Conservation (phyloP, 257 asterid genomes). For the Knoxia roxburghii region DNA sequence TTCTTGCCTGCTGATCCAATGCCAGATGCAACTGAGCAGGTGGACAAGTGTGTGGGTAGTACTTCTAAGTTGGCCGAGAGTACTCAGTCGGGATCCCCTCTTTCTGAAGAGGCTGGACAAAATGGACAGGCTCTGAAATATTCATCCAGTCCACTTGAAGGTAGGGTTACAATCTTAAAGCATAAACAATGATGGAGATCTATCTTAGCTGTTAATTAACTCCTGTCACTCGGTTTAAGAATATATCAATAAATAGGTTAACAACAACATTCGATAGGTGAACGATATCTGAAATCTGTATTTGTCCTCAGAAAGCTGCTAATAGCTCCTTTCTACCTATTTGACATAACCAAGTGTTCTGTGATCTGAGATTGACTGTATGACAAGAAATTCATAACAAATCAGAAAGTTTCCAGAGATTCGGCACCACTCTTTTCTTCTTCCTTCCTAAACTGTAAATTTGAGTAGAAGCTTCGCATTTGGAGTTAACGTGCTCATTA, state of each 20-base stretch:
- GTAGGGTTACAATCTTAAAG: slow-evolving; percentile 24
- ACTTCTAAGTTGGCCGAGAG: slow-evolving; percentile 56
- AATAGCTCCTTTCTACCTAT: neutral
- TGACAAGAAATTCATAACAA: neutral
- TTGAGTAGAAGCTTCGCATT: neutral
- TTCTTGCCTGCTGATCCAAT: slow-evolving; percentile 78
- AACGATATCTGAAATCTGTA: neutral
- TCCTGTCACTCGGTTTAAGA: no score
- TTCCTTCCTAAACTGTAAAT: neutral
- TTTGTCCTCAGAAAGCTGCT: neutral
- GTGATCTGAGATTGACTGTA: neutral
- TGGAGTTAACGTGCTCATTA: neutral
- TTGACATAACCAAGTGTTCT: neutral
- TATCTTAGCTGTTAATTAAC: neutral
- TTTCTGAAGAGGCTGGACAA: slow-evolving; percentile 68
- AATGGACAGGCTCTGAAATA: slow-evolving; percentile 58
- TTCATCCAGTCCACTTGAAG: slow-evolving; percentile 70
- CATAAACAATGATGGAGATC: neutral
- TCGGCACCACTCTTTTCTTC: neutral
- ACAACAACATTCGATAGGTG: neutral
- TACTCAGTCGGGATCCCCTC: slow-evolving; percentile 68
- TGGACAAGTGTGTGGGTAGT: slow-evolving; percentile 48
- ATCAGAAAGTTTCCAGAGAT: neutral
- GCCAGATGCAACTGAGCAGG: slow-evolving; percentile 69
- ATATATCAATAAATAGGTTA: neutral